Evolutionary conservation across 371 early-diverging fungal species (phyloP), one percentile per base, ranked within the genome.

Genomic region (Rhizopus microsporus): DNA sequence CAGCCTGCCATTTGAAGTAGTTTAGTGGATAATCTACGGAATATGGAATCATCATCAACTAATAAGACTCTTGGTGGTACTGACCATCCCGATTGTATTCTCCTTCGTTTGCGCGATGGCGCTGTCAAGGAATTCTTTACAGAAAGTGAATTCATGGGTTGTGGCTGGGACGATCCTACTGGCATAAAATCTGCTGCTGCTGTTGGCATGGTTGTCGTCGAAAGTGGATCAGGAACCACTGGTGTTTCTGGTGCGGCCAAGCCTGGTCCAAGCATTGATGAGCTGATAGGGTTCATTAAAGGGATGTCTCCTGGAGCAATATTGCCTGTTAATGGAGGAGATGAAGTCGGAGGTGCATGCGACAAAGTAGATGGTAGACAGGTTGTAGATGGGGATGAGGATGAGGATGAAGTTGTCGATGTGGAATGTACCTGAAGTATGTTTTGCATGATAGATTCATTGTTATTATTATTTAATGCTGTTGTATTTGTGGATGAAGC

Each of bases 1-100:
- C 90, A 91, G 7, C 90, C 90, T 59, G 88, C 85, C 0, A 88
- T 71, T 66, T 87, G 84, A 9, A 91, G 76, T n/a, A 88, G 60
- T 33, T 75, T 79, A 4, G 87, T 77, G 29, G 84, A 82, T 12
- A 91, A 57, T 32, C 75, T 70, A 46, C 89, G 83, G 63, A 84
- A 84, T 13, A 81, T 78, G 13, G 80, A 80, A 60, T 91, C 90
- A 54, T 91, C 91, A 49, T 91, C 91, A 2, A 91, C 91, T 32
- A 91, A 64, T 37, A 91, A 62, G 1, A 91, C 88, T 53, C 75
- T 74, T 1, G 89, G 88, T 17, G 88, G 85, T 49, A 80, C 79
- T 9, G 81, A 64, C 88, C 88, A 87, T 16, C 69, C 78, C 0
- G 77, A 72, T 17, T 72, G 66, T 48, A 62, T 59, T 12, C 65